A percentile compares a stretch with the other conserved stretches of the same genome.
phyloP scores from a whole-genome alignment of 169 alveolate genomes.

The Haemoproteus tartakovskyi region DNA sequence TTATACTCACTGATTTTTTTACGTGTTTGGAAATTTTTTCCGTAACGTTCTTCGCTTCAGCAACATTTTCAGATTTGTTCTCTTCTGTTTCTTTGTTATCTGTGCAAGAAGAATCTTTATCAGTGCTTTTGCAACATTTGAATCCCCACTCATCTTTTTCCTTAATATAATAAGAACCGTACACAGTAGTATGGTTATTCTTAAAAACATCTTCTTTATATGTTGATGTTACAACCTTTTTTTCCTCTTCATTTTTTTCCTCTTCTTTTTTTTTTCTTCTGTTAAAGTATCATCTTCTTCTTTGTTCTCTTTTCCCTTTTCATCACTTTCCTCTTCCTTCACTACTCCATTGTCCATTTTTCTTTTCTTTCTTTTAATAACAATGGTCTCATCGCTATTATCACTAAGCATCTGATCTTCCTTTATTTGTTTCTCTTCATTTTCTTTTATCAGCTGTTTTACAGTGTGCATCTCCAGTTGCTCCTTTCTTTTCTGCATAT shows the following conservation, averaged over 20 bases:
- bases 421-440: slow-evolving; percentile 67
- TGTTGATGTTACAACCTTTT: slow-evolving; percentile 69
- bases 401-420: slow-evolving; percentile 1
- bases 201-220: slow-evolving; percentile 77
- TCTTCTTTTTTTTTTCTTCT: slow-evolving; percentile 19
- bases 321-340: slow-evolving; percentile 65
- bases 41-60: no score
- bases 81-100: neutral
- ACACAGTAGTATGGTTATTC: slow-evolving; percentile 77
- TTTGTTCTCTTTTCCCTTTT: slow-evolving; percentile 16
- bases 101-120: slow-evolving; percentile 66
- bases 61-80: neutral
- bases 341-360: no score
- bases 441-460: slow-evolving; percentile 82
- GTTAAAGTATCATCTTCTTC: neutral
- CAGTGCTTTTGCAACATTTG: slow-evolving; percentile 74
- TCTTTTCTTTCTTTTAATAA: no score
- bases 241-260: slow-evolving; percentile 43
- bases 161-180: slow-evolving; percentile 79
- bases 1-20: neutral
- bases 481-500: slow-evolving; percentile 91
- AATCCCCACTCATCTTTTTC: slow-evolving; percentile 80
- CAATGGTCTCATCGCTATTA: slow-evolving; percentile 64
- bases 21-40: no score
- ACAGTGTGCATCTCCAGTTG: slow-evolving; percentile 90